Percentiles rank a stretch among this genome's conserved stretches.
Conservation (phyloP, 148 eudicot genomes). For the Rhododendron kiyosumense region DNA sequence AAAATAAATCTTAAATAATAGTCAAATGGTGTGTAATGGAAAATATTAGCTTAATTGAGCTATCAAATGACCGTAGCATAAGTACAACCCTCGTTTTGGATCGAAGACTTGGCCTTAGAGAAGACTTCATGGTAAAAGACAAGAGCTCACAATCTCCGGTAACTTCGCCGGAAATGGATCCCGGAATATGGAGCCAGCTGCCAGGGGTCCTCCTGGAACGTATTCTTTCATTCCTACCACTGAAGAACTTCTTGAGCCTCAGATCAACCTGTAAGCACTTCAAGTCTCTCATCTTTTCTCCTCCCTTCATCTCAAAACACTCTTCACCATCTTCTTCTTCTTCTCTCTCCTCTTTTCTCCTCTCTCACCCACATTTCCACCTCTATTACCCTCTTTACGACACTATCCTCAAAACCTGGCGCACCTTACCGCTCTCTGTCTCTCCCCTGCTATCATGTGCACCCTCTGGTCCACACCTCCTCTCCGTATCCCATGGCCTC, state of each 20-base stretch:
- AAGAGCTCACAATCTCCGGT: conserved; percentile 5
- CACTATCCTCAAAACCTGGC: conserved; percentile 39
- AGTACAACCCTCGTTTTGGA: background rate
- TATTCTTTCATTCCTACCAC: conserved; percentile 53
- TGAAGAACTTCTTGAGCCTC: conserved; percentile 43
- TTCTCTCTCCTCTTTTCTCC: conserved; percentile 40
- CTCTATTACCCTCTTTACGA: conserved; percentile 42
- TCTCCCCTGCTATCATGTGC: conserved; percentile 18
- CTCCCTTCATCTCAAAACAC: conserved; percentile 42
- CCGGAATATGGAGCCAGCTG: conserved; percentile 45
- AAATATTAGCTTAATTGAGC: background rate
- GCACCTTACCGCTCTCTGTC: conserved; percentile 20
- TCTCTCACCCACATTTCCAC: conserved; percentile 54
- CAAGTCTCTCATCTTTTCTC: conserved; percentile 43
- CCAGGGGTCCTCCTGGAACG: conserved; percentile 59
- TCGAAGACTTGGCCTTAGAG: background rate
- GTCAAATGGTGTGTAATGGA: background rate
- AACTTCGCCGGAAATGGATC: conserved; percentile 43
- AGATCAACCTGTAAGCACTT: conserved; percentile 59
- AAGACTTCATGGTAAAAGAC: background rate
- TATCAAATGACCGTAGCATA: background rate
- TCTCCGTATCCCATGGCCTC: conserved; percentile 45
- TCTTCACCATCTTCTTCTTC: conserved; percentile 24
- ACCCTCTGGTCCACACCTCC: conserved; percentile 23
- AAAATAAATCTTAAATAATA: background rate